Evolutionary conservation across 495 filamentous ascomycete species (phyloP), one percentile per base, ranked within the genome.

Genomic region (Penicillium cosmopolitanum): DNA sequence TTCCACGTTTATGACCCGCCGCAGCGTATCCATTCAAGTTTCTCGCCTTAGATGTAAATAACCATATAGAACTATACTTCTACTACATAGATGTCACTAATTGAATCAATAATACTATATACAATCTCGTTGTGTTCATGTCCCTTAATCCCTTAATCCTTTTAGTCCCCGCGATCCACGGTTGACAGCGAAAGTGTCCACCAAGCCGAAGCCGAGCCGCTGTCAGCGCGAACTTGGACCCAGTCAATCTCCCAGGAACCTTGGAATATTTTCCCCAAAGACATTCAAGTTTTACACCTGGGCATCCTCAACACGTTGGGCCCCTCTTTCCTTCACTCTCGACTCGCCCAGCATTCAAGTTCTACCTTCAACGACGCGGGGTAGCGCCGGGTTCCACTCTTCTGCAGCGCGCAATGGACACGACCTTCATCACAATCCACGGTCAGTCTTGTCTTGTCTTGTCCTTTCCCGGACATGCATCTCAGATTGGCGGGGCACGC

Each of bases 341-440:
- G 42, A 16, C 42, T 44, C 16, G 42, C 42, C 4, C n/a, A 31
- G 16, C 8, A 16, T 55, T 19, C 34, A 36, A 40, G 13, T 19
- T 18, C 15, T 18, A 7, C 43, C n/a, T 53, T 50, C 38, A 25
- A 35, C 19, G 23, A 33, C 35, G 58, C 35, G 65, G 63, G 55
- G 58, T 61, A 50, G 35, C 19, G 52, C 28, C 10, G 64, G 55
- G 58, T 62, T 51, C 56, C 66, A 58, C 61, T 69, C 33, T 61
- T 58, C 56, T 66, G 58, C 58, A 64, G 53, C n/a, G 28, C 16
- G 42, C 28, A 68, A 95, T 95, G 91, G 92, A 95, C 76, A 90
- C 89, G 62, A 96, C 92, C 44, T 96, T 96, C 78, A 96, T 96
- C 77, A 92, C 92, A 61, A 96, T 96, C 63, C 92, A 96, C 74